These are phyloP conservation scores for Spatholobus suberectus DNA, from an alignment of 306 rosid genomes.

Conservation along the genomic window DNA sequence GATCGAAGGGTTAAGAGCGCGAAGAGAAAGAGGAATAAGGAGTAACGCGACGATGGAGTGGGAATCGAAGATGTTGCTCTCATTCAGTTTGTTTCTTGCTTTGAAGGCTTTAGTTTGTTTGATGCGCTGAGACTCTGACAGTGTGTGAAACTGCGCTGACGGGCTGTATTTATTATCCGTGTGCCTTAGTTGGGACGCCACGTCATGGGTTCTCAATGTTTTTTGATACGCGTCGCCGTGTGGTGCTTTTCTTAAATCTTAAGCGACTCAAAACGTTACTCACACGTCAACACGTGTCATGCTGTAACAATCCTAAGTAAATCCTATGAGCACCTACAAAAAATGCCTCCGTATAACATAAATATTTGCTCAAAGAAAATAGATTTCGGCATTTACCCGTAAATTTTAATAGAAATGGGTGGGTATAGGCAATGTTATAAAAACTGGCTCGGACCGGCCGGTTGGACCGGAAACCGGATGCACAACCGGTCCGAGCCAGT, in stretches of 20 bases:
- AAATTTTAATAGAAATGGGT: too few species aligned
- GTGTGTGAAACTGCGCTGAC: neutral
- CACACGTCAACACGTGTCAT: neutral
- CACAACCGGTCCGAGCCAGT: too few species aligned
- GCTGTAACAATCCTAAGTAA: too few species aligned
- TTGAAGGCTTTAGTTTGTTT: neutral
- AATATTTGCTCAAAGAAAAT: too few species aligned
- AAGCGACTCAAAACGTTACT: neutral
- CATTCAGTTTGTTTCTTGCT: slow-evolving; percentile 34
- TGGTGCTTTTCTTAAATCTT: neutral
- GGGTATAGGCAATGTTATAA: too few species aligned
- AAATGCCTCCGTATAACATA: too few species aligned
- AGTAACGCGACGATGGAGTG: neutral
- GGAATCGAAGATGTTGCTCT: neutral
- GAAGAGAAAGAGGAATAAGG: slow-evolving; percentile 15
- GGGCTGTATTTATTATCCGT: neutral
- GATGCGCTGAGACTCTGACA: too few species aligned
- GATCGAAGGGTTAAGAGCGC: neutral
- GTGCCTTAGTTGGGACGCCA: neutral
- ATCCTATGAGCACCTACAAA: too few species aligned
- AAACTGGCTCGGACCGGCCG: too few species aligned
- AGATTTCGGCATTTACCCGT: too few species aligned
- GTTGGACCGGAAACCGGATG: too few species aligned
- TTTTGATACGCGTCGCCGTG: neutral
- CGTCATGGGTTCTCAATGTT: neutral